phyloP scores from a whole-genome alignment of 192 early-diverging fungal genomes.

The Dissophora globulifera region DNA sequence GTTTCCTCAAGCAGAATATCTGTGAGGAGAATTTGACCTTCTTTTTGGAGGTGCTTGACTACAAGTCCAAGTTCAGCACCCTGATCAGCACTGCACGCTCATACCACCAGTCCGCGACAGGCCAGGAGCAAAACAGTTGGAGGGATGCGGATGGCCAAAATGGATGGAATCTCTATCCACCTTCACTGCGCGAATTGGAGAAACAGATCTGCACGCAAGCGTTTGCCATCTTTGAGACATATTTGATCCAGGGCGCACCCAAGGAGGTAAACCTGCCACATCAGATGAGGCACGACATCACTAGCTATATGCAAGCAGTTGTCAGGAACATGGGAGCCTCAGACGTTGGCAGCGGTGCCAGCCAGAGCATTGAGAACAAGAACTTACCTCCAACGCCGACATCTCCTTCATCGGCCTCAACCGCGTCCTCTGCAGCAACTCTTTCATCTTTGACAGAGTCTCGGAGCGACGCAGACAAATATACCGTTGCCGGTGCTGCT shows the following conservation, averaged over 20 bases:
- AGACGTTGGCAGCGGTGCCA: conserved; percentile 5
- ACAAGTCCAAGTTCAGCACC: conserved; percentile 54
- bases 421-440: neutral
- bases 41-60: conserved; percentile 67
- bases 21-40: conserved; percentile 83
- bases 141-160: neutral
- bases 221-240: conserved; percentile 63
- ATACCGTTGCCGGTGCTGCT: too few relatives aligned
- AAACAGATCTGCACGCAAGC: conserved; percentile 59
- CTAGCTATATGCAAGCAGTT: conserved; percentile 57
- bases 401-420: conserved; percentile 19
- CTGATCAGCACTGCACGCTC: conserved; percentile 26
- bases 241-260: conserved; percentile 55
- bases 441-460: too few relatives aligned
- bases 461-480: neutral
- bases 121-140: neutral
- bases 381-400: conserved; percentile 29
- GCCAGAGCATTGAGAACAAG: conserved; percentile 5
- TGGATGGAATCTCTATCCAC: conserved; percentile 10
- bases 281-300: conserved; percentile 59
- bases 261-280: conserved; percentile 66
- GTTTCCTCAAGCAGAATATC: conserved; percentile 71
- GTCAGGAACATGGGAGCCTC: conserved; percentile 52
- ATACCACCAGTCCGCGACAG: conserved; percentile 12
- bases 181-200: conserved; percentile 37